Base-by-base conservation (phyloP, 2,329 filamentous ascomycete genomes). In the Aspergillus thermomutatus region DNA sequence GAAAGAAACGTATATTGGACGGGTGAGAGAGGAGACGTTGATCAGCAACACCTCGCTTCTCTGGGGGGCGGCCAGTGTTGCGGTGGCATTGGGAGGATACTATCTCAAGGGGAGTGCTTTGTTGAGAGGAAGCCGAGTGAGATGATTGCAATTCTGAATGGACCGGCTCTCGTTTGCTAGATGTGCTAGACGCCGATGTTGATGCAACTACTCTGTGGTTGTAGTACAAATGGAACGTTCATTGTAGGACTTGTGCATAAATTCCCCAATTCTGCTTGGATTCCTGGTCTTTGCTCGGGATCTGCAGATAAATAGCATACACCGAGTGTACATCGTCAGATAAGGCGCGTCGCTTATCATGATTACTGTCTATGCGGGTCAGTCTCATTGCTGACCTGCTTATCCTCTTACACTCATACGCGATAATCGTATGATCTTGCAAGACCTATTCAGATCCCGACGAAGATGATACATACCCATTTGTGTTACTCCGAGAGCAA, bases 31-130 rank as follows among this genome's bases (percentile, higher is more conserved):
- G 58, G 72, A 76, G 55, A 68, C 66, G 3, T 60, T 69, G 5
- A 56, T 77, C 2, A 66, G 68, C 49, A 64, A 70, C 41, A 53
- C 60, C 14, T 66, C 69, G 1, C 56, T 73, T 60, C 54, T 95
- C 88, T 74, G 94, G 88, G 57, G 90, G 86, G 17, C 89, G 87
- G 21, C 90, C 84, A 53, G 91, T 88, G 48, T 60, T 9, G 37
- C 90, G 90, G 67, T 92, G 84, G 70, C 88, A 3, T 60, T 54
- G 7, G 67, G 64, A 7, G 54, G 53, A 8, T 57, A 55, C 21
- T 59, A 59, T 55, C 45, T 58, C 28, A 50, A 54, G 28, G 48
- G 50, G 21, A 21, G 19, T 43, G 40, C 40, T 23, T 23, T 43
- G 19, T 1, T 43, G 3, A 23, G 40, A 19, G n/a, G 40, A 11